Base-by-base conservation (phyloP, 148 eudicot species). In the Persicaria maculosa region DNA sequence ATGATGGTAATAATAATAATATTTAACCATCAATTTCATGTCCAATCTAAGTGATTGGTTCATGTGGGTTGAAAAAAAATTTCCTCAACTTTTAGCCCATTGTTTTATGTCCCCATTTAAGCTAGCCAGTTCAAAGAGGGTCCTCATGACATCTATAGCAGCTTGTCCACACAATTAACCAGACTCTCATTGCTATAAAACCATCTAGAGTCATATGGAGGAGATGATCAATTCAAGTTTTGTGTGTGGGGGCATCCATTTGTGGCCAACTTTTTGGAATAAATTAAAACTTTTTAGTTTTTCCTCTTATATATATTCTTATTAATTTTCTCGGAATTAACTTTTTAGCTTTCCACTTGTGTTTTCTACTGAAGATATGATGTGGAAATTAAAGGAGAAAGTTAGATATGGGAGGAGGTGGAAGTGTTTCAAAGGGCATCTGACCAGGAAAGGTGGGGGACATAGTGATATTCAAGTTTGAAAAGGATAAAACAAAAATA, bases 61-160 rank as follows among this genome's bases (percentile, higher is more conserved):
- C 78, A 83, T 79, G 15, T 59, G 43, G 15, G 43, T 59, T 59
- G 43, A 59, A 50, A 52, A 46, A 6, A 20, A 69, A 65, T 17
- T 25, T 74, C 82, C 67, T 46, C 58, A 76, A 79, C 82, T 82
- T 83, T 77, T 72, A 47, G 77, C 79, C 81, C 80, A 83, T 80
- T 68, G 74, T 52, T 77, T 77, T 40, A 40, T 83, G 85, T 83
- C 81, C 85, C 85, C 85, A 75, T 75, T 68, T 83, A 80, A 75
- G 82, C 72, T 55, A 75, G 75, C 77, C 67, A 31, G 0, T 31
- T 31, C 40, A 80, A 75, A 72, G 43, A 74, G 76, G 85, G 74
- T 11, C 85, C 81, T 71, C 72, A 36, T 74, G 58, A 76, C 81
- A 64, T 75, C 68, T 73, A 79, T 81, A 69, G 75, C 61, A 52